Percentiles rank a stretch among this genome's conserved stretches.
Conservation (phyloP, 2,329 filamentous ascomycete species). For the Ambrosiella cleistominuta region DNA sequence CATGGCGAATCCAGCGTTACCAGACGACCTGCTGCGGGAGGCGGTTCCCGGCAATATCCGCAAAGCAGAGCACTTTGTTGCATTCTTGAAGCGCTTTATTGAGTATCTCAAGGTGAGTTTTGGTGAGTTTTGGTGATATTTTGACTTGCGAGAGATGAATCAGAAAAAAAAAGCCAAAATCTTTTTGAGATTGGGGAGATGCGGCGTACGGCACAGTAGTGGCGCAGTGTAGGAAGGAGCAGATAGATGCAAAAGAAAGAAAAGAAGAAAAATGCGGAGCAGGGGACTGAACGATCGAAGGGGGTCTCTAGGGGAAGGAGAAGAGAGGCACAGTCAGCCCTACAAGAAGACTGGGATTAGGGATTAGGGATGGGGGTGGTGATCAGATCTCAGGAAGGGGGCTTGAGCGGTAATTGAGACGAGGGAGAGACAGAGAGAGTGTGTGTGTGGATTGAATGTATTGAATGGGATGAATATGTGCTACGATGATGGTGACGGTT, state of each 20-base stretch:
- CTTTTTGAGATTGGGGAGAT: background rate
- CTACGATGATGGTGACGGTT: too few species aligned
- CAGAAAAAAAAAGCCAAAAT: background rate
- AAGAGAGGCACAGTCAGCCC: background rate
- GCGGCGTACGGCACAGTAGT: background rate
- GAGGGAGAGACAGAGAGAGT: too few species aligned
- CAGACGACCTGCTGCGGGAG: constrained; percentile 86
- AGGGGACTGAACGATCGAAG: too few species aligned
- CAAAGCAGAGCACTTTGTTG: constrained; percentile 85
- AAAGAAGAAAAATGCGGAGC: background rate
- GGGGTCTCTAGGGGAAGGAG: too few species aligned
- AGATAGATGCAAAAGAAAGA: background rate
- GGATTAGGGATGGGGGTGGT: background rate
- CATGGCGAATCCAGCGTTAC: constrained; percentile 89
- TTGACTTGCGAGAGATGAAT: background rate
- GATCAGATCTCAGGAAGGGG: background rate
- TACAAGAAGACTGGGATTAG: background rate
- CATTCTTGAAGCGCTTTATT: constrained; percentile 89
- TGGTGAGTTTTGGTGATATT: constrained; percentile 19
- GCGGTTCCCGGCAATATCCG: constrained; percentile 93
- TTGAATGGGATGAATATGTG: too few species aligned
- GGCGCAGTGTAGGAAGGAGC: background rate
- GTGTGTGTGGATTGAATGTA: too few species aligned
- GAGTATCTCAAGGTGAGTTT: constrained; percentile 64
- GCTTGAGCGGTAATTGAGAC: background rate